A percentile compares a stretch with the other conserved stretches of the same genome.
phyloP scores from a whole-genome alignment of 108 stramenopile species.

The Cyclostephanos tholiformis region DNA sequence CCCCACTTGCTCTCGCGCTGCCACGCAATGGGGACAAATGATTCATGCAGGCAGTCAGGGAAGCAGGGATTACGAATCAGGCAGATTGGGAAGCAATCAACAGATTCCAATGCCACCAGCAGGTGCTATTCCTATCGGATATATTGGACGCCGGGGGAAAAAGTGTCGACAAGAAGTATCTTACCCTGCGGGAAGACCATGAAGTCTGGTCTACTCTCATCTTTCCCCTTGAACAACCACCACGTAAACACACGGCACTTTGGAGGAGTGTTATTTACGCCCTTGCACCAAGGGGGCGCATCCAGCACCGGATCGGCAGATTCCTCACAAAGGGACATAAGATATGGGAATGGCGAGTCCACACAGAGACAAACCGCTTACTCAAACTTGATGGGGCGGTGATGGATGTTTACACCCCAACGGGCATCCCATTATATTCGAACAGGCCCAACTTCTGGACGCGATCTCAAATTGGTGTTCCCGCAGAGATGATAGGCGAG shows the following conservation, averaged over 20 bases:
- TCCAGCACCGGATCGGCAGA: neutral
- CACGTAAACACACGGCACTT: too few relatives aligned
- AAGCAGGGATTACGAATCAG: neutral
- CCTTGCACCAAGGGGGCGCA: neutral
- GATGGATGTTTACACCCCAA: neutral
- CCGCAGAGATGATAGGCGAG: neutral
- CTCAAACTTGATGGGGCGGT: neutral
- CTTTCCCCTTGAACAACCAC: too few relatives aligned
- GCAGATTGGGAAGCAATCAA: neutral
- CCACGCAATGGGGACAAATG: neutral
- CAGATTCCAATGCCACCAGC: neutral
- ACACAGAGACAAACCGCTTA: neutral
- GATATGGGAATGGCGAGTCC: neutral
- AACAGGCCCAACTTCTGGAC: constrained; percentile 1
- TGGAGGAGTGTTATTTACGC: neutral
- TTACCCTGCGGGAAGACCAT: neutral
- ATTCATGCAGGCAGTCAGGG: neutral
- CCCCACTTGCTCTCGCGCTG: neutral
- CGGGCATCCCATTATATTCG: neutral
- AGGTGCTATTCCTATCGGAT: neutral
- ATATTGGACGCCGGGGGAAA: neutral
- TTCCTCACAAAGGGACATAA: too few relatives aligned
- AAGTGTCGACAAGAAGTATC: neutral
- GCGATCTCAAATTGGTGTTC: neutral
- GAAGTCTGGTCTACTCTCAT: neutral